These are phyloP conservation scores for Ophiostoma ulmi DNA, from an alignment of 2,329 filamentous ascomycete species.

Conservation along the genomic window DNA sequence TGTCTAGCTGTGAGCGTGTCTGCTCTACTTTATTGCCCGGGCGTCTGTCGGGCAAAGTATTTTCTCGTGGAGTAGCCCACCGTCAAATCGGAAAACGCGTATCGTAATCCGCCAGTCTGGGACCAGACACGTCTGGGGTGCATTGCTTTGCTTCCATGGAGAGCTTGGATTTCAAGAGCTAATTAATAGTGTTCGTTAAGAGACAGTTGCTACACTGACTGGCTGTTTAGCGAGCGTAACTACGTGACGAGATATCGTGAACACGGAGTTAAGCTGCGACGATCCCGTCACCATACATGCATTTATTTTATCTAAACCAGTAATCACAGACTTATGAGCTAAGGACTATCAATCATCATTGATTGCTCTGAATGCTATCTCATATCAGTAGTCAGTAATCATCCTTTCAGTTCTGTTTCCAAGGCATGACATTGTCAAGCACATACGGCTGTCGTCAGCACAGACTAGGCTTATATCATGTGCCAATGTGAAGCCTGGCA, in stretches of 20 bases:
- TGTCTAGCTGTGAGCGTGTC: not conserved
- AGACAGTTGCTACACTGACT: not conserved
- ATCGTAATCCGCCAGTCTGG: not conserved
- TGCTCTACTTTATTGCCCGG: not conserved
- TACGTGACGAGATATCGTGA: not conserved
- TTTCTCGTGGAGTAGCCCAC: not conserved
- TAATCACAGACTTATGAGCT: no score
- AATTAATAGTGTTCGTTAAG: no score
- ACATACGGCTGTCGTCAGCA: not conserved
- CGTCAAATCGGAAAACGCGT: conserved; percentile 11
- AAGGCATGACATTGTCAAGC: not conserved
- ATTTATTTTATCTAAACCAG: not conserved
- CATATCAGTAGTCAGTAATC: not conserved
- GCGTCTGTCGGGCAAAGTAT: not conserved
- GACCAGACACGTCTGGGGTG: not conserved
- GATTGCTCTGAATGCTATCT: not conserved
- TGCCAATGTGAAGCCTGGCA: not conserved
- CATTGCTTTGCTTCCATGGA: not conserved
- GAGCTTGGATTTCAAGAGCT: not conserved
- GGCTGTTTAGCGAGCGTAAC: not conserved
- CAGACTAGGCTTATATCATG: not conserved
- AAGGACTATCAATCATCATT: not conserved
- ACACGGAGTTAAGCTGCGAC: not conserved
- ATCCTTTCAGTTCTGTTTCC: not conserved
- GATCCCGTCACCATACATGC: not conserved